These are phyloP conservation scores for Perkinsus chesapeaki DNA, from an alignment of 169 alveolate genomes.

Conservation along the genomic window DNA sequence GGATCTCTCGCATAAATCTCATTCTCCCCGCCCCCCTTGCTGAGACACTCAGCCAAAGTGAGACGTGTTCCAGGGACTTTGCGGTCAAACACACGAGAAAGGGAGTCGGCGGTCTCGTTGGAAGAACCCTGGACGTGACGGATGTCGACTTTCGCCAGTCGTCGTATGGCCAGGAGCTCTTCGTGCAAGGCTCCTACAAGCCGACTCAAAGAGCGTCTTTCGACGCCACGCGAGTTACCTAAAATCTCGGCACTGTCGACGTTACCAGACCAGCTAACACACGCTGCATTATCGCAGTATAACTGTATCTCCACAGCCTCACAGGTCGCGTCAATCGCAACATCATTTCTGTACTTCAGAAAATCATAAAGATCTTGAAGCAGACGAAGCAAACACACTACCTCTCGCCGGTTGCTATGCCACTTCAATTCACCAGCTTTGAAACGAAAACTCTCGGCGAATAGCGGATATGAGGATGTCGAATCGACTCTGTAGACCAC, in stretches of 20 bases:
- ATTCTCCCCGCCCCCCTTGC: not conserved
- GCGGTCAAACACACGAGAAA: not conserved
- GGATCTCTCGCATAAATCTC: not conserved
- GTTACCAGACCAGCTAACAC: not conserved
- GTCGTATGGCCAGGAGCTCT: not conserved
- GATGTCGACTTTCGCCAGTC: not conserved
- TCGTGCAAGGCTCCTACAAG: not conserved
- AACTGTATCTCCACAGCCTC: not conserved
- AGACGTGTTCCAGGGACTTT: not conserved
- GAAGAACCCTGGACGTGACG: not conserved
- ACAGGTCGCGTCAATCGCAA: not conserved
- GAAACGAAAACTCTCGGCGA: not conserved
- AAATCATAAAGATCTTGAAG: not conserved
- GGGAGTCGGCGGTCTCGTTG: not conserved
- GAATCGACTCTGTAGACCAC: not conserved
- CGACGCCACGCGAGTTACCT: not conserved
- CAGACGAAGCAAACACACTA: not conserved
- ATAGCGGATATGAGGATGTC: not conserved
- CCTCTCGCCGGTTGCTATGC: not conserved
- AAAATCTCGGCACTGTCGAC: not conserved
- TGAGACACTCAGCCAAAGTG: not conserved
- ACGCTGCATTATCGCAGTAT: not conserved
- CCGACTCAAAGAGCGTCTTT: not conserved
- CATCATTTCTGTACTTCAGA: not conserved
- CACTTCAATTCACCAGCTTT: not conserved